Percentiles rank a stretch among this genome's conserved stretches.
phyloP scores from a whole-genome alignment of 2,329 filamentous ascomycete genomes.

The Clonostachys rhizophaga region DNA sequence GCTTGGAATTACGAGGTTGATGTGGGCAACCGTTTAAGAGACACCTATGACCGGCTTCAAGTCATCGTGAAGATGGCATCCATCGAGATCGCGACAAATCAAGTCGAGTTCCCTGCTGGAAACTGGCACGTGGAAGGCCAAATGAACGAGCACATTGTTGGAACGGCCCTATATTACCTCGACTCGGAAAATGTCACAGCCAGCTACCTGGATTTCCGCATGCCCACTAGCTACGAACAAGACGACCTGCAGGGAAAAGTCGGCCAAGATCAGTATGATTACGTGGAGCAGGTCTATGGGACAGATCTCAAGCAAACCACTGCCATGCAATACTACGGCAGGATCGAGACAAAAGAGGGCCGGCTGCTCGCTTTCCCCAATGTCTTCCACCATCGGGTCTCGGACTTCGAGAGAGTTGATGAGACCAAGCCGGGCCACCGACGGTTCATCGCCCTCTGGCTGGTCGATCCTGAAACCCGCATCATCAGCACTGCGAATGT shows the following conservation, averaged over 20 bases:
- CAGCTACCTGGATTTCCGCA: conserved; percentile 12
- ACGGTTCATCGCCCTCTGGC: conserved; percentile 46
- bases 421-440: conserved; percentile 41
- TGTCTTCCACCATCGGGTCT: conserved; percentile 34
- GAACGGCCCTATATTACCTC: conserved; percentile 8
- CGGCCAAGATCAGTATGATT: conserved; percentile 3
- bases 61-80: conserved; percentile 59
- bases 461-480: conserved; percentile 42
- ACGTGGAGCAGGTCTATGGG: conserved; percentile 1
- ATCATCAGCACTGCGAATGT: conserved; percentile 25
- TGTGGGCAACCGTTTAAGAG: conserved; percentile 1
- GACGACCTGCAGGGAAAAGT: background rate
- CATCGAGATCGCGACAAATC: conserved; percentile 50
- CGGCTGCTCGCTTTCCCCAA: conserved; percentile 4
- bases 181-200: conserved; percentile 24
- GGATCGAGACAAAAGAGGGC: conserved; percentile 2
- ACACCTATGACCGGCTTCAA: conserved; percentile 34
- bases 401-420: conserved; percentile 40
- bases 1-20: conserved; percentile 23
- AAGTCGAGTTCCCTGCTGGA: conserved; percentile 38
- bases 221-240: background rate
- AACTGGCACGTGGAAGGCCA: conserved; percentile 40
- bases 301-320: background rate
- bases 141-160: conserved; percentile 20
- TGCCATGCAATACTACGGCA: background rate